Evolutionary conservation across 2,329 filamentous ascomycete genomes (phyloP).

Genomic region (Didymella glomerata): DNA sequence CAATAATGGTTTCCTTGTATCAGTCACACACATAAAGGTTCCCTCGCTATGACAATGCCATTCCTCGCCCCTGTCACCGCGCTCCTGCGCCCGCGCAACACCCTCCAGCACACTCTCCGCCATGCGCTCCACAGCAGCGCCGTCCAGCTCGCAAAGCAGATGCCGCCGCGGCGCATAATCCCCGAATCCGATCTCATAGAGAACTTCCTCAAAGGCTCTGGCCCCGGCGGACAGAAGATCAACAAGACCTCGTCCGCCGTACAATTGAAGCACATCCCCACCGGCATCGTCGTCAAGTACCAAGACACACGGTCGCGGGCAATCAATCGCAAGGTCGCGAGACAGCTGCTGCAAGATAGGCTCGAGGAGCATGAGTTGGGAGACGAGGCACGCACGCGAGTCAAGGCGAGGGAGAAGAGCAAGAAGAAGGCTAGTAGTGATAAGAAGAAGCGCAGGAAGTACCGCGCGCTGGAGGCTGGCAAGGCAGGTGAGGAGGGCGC

Average conservation of each 20-base stretch:
- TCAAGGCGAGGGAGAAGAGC: constrained; percentile 69
- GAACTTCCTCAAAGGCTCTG: constrained; percentile 86
- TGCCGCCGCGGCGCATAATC: constrained; percentile 77
- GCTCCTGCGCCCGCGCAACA: constrained; percentile 24
- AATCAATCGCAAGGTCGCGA: constrained; percentile 87
- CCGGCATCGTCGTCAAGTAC: constrained; percentile 91
- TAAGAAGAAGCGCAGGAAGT: constrained; percentile 87
- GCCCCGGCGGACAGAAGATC: constrained; percentile 96
- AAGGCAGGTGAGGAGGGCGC: constrained; percentile 64
- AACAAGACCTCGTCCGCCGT: constrained; percentile 98
- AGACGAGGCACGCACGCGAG: constrained; percentile 68
- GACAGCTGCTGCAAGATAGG: constrained; percentile 76
- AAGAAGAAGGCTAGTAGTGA: constrained; percentile 77
- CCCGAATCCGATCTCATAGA: constrained; percentile 83
- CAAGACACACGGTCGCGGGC: constrained; percentile 87
- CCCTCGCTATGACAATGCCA: constrained; percentile 17
- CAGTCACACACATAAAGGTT: constrained; percentile 16
- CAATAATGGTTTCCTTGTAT: constrained; percentile 31
- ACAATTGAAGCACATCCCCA: constrained; percentile 88
- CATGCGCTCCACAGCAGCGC: constrained; percentile 16
- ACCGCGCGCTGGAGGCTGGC: constrained; percentile 49
- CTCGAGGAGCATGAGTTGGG: constrained; percentile 81
- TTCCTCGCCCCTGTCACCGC: constrained; percentile 6
- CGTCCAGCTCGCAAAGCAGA: constrained; percentile 31
- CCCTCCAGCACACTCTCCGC: constrained; percentile 28